Conservation (phyloP, 176 grass and related monocot species). For the Carex scoparia region DNA sequence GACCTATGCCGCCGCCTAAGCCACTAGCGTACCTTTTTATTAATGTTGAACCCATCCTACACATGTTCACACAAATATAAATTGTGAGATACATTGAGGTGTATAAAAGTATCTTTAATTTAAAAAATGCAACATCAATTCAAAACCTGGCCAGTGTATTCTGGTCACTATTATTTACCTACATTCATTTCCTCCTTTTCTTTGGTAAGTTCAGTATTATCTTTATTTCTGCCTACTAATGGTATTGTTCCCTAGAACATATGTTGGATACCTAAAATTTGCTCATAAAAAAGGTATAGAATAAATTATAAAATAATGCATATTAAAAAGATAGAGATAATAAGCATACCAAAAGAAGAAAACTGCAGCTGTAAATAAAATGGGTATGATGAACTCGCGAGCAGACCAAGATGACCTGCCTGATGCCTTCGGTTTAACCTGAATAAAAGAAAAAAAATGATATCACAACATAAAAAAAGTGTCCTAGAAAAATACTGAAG, state of each 20-base stretch:
- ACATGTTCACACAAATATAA: conserved; percentile 12
- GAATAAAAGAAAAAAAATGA: conserved; percentile 27
- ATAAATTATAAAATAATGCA: not conserved
- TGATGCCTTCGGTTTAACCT: conserved; percentile 94
- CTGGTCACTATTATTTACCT: not conserved
- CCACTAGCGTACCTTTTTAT: conserved; percentile 92
- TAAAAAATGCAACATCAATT: not conserved
- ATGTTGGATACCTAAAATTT: not conserved
- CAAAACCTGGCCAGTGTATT: not conserved
- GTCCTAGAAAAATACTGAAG: not conserved
- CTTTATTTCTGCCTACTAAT: not conserved
- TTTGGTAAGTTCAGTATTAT: not conserved
- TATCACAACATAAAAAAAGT: conserved; percentile 8
- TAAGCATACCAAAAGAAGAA: conserved; percentile 75
- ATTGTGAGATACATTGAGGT: conserved; percentile 6
- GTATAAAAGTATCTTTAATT: not conserved
- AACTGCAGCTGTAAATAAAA: conserved; percentile 72
- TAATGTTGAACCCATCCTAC: conserved; percentile 59
- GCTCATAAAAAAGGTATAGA: not conserved
- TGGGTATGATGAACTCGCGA: conserved; percentile 76
- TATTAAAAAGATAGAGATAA: not conserved
- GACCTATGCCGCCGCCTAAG: conserved; percentile 64
- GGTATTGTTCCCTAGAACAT: not conserved
- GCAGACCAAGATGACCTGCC: conserved; percentile 77
- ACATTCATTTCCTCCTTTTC: not conserved